phyloP scores from a whole-genome alignment of 2,329 filamentous ascomycete species.

The Blastomyces percursus region DNA sequence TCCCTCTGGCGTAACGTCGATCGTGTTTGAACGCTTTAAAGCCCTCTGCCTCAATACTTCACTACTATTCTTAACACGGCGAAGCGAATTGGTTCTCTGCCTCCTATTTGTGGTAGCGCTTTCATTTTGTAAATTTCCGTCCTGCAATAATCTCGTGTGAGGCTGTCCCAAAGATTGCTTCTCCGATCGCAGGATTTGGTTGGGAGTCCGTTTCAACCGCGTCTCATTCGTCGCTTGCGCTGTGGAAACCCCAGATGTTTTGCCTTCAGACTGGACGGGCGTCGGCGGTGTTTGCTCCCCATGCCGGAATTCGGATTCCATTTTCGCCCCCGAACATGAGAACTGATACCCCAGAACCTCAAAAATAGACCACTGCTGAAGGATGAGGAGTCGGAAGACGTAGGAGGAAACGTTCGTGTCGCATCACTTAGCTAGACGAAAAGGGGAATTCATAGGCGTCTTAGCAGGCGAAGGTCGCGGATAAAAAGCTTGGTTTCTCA shows the following conservation, averaged over 20 bases:
- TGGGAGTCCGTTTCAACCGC: background rate
- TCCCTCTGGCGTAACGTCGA: constrained; percentile 50
- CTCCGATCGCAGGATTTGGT: constrained; percentile 15
- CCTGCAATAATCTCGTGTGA: constrained; percentile 30
- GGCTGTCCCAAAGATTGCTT: constrained; percentile 26
- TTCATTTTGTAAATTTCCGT: constrained; percentile 22
- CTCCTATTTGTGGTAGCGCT: constrained; percentile 24
- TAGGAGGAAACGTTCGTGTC: background rate
- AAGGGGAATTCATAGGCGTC: background rate
- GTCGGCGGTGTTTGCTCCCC: background rate
- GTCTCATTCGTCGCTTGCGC: background rate
- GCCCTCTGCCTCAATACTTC: constrained; percentile 38
- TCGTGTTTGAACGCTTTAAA: constrained; percentile 38
- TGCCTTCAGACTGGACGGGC: constrained; percentile 5
- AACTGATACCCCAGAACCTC: background rate
- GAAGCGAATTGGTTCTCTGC: constrained; percentile 26
- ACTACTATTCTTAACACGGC: constrained; percentile 41
- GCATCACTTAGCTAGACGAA: constrained; percentile 5
- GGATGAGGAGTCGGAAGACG: background rate
- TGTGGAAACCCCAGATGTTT: background rate
- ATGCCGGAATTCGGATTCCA: background rate
- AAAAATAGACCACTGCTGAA: background rate
- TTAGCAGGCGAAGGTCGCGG: background rate
- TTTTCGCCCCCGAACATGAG: background rate
- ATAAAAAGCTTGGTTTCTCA: constrained; percentile 2